These are phyloP conservation scores for Coemansia sp. DNA, from an alignment of 192 early-diverging fungal species.

Conservation along the genomic window DNA sequence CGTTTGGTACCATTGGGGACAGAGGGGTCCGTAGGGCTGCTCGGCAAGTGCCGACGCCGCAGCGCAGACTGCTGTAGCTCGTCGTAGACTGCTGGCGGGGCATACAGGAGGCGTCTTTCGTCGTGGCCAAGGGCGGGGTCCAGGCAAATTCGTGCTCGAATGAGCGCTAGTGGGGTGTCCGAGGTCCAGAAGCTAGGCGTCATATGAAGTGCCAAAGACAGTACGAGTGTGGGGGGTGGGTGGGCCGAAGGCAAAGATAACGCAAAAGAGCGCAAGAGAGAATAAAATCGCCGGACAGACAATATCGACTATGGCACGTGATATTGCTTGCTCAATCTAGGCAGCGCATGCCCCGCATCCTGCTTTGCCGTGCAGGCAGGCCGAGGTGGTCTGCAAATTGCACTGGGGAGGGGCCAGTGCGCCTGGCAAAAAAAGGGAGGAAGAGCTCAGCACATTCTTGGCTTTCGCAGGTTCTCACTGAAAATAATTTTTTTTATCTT, in stretches of 20 bases:
- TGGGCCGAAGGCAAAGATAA: too few species aligned
- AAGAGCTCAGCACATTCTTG: background rate
- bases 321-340: background rate
- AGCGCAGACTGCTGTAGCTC: conserved; percentile 11
- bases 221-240: background rate
- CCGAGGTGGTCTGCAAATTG: background rate
- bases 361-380: background rate
- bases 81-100: conserved; percentile 12
- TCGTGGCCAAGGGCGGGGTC: background rate
- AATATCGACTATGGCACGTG: background rate
- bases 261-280: background rate
- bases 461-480: background rate
- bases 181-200: conserved; percentile 51
- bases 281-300: background rate
- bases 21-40: background rate
- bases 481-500: background rate
- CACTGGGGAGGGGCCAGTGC: background rate
- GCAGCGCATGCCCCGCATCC: background rate
- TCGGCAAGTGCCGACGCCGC: conserved; percentile 12
- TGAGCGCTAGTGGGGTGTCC: conserved; percentile 36
- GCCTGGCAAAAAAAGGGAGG: conserved; percentile 1
- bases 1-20: background rate
- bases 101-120: conserved; percentile 5
- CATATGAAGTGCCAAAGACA: background rate
- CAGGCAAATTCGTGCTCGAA: conserved; percentile 25